These are phyloP conservation scores for Fusarium cyanostomum DNA, from an alignment of 2,329 filamentous ascomycete species.

Conservation along the genomic window DNA sequence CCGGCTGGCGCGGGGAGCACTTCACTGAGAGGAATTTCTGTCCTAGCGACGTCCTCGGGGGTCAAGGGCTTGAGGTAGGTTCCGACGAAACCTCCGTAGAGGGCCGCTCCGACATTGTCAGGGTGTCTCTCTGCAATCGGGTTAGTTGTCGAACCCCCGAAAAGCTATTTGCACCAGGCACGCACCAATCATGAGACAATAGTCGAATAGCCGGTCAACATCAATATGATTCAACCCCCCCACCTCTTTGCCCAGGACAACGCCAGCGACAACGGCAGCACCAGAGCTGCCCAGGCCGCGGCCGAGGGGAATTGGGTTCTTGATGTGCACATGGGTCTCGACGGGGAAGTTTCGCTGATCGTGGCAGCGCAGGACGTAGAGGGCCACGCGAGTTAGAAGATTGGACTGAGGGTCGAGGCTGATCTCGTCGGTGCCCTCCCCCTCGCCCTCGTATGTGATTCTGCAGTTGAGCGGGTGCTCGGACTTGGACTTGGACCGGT, in stretches of 20 bases:
- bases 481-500: conserved; percentile 63
- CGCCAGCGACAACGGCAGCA: conserved; percentile 93
- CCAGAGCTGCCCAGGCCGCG: conserved; percentile 94
- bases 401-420: conserved; percentile 86
- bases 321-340: conserved; percentile 91
- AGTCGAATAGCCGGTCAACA: conserved; percentile 89
- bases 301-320: conserved; percentile 93
- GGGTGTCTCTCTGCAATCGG: conserved; percentile 76
- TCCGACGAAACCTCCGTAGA: conserved; percentile 96
- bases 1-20: conserved; percentile 91
- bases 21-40: conserved; percentile 93
- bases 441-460: conserved; percentile 89
- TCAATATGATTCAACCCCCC: conserved; percentile 78
- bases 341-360: conserved; percentile 83
- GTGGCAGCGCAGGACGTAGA: conserved; percentile 95
- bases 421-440: conserved; percentile 76
- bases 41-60: conserved; percentile 87
- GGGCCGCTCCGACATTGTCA: conserved; percentile 92
- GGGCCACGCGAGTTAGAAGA: conserved; percentile 90
- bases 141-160: conserved; percentile 17
- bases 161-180: conserved; percentile 4
- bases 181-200: conserved; percentile 93
- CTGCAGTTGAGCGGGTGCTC: conserved; percentile 81
- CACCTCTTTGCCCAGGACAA: conserved; percentile 90
- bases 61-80: conserved; percentile 94